phyloP scores from a whole-genome alignment of 352 stramenopile genomes.

The Pythium chondricola region DNA sequence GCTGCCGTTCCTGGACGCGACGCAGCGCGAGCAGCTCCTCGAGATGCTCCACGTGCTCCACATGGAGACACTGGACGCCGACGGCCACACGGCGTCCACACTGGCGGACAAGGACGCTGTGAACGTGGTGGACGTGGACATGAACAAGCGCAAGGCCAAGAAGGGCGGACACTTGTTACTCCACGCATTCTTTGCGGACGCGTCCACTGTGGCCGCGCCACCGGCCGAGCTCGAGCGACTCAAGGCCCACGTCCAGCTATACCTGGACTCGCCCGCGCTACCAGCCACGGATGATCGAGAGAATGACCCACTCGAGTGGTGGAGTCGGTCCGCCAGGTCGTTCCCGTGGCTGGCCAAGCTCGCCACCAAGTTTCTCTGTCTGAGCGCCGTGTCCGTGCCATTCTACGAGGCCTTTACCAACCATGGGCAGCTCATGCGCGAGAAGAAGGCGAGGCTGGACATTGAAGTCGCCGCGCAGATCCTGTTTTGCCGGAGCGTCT shows the following conservation, averaged over 20 bases:
- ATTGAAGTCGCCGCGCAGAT: constrained; percentile 76
- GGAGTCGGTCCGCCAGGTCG: constrained; percentile 63
- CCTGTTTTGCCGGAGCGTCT: constrained; percentile 74
- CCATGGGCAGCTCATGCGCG: constrained; percentile 66
- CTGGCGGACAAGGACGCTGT: constrained; percentile 17
- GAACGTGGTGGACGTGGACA: no score
- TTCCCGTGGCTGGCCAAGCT: constrained; percentile 65
- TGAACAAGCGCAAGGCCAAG: constrained; percentile 27
- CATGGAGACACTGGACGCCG: constrained; percentile 12
- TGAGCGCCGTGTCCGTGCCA: constrained; percentile 65
- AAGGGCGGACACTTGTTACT: constrained; percentile 27
- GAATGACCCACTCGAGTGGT: constrained; percentile 80
- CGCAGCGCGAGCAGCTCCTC: constrained; percentile 45
- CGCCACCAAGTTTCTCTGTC: constrained; percentile 69
- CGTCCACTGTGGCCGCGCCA: not conserved
- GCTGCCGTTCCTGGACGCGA: constrained; percentile 51
- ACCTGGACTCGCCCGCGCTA: constrained; percentile 59
- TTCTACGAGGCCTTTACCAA: constrained; percentile 79
- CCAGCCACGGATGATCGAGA: constrained; percentile 61
- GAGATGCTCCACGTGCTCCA: constrained; percentile 47
- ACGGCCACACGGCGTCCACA: not conserved
- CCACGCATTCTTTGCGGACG: constrained; percentile 48
- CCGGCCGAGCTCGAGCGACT: constrained; percentile 50
- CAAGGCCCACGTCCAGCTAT: constrained; percentile 62
- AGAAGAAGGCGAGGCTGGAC: constrained; percentile 71